Conservation (phyloP, 148 eudicot species). For the Linanthus parryae region DNA sequence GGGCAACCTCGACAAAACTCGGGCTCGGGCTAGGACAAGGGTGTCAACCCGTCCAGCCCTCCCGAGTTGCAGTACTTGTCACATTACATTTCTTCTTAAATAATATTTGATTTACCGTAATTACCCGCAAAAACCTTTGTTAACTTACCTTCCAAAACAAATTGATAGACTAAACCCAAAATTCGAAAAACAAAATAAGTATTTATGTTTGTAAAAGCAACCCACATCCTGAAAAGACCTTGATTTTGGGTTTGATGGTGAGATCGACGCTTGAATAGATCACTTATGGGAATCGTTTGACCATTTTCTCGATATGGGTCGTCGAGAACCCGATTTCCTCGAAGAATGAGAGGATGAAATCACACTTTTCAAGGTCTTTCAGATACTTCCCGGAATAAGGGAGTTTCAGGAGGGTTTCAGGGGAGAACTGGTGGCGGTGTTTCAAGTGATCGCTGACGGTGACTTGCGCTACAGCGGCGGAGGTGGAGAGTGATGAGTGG, state of each 20-base stretch:
- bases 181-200: too few species aligned
- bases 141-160: too few species aligned
- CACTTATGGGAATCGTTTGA: constrained; percentile 5
- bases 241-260: constrained; percentile 12
- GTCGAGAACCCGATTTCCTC: constrained; percentile 12
- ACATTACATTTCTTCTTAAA: too few species aligned
- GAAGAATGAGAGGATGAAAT: constrained; percentile 9
- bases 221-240: constrained; percentile 14
- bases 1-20: too few species aligned
- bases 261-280: constrained; percentile 6
- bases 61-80: too few species aligned
- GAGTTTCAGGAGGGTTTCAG: constrained; percentile 11
- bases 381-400: neutral
- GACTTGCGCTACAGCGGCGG: neutral
- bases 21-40: too few species aligned
- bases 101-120: too few species aligned
- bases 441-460: neutral
- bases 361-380: constrained; percentile 1
- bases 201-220: neutral
- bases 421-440: constrained; percentile 11
- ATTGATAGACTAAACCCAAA: too few species aligned
- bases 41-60: too few species aligned
- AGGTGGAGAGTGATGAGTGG: neutral
- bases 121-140: too few species aligned
- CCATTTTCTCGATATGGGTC: constrained; percentile 9